Base-by-base conservation (phyloP, 352 stramenopile species). In the Phytophthora litchii region DNA sequence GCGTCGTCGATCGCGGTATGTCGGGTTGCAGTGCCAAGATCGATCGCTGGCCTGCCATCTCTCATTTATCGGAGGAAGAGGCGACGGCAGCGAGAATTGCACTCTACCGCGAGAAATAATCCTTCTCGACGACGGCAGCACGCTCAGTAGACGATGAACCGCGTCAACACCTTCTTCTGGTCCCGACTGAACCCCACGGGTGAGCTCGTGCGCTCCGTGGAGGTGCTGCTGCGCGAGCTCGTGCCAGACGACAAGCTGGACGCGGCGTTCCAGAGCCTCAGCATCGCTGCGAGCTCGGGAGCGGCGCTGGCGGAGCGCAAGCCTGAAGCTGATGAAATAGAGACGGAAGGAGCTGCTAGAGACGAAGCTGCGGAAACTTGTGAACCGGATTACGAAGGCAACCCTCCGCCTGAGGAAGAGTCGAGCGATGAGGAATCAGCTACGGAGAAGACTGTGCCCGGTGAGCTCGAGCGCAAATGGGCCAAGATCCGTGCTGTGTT, bases 91-190 rank as follows among this genome's bases (percentile, higher is more conserved):
- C 13, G 20, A 34, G 32, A 48, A 54, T 31, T 53, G 38, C 54
- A 38, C 60, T 64, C 54, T 69, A 64, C 53, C 60, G 60, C 54
- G 19, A 5, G 20, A 2, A 23, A 8, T 25, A 19, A 42, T 5
- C 3, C 5, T 27, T 27, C 23, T 27, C 23, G 23, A 27, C 23
- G 5, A 27, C n/a, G 23, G 23, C 23, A 27, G 23, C 23, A 20
- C n/a, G 21, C 31, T 40, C 32, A 51, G 20, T 44, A 36, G 13
- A 62, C 40, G 8, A 78, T 78, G 70, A 72, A 78, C 62, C 74
- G 63, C 32, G 78, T 92, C 75, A 92, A 92, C 69, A 83, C 83
- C 7, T 92, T 92, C 67, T 91, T 92, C 59, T 92, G 83, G 80
- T 74, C 80, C 9, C 75, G 80, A 11, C 60, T 81, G 12, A 89